Conservation (phyloP, 495 filamentous ascomycete species). For the Chaetomidium leptoderma region DNA sequence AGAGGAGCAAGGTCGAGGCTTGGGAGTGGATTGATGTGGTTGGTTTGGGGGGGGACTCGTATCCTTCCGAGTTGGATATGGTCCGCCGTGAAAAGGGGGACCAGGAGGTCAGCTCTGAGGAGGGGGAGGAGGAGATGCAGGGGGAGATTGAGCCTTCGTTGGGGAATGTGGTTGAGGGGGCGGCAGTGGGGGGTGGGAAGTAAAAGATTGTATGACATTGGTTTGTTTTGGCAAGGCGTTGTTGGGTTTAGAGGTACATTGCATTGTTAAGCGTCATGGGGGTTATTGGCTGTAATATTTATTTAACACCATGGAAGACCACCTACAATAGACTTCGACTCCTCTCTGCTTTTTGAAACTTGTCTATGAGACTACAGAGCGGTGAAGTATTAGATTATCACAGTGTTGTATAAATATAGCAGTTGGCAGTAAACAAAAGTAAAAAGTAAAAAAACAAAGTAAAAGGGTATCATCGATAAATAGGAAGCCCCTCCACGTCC, state of each 20-base stretch:
- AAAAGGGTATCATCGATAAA: constrained; percentile 18
- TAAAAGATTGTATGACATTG: neutral
- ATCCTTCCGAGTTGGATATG: constrained; percentile 24
- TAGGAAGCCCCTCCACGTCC: constrained; percentile 21
- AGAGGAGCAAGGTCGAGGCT: constrained; percentile 20
- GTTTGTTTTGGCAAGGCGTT: neutral
- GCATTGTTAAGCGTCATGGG: neutral
- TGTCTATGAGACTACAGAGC: no score
- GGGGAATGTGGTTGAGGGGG: constrained; percentile 5
- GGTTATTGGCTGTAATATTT: no score
- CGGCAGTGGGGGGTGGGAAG: neutral
- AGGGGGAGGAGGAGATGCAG: constrained; percentile 39
- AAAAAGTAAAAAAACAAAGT: neutral
- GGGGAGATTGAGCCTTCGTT: constrained; percentile 40
- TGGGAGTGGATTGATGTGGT: constrained; percentile 44
- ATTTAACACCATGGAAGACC: no score
- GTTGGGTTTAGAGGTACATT: neutral
- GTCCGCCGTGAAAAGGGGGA: neutral
- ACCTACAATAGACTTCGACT: no score
- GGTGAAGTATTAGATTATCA: no score
- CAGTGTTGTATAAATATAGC: no score
- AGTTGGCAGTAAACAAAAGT: no score
- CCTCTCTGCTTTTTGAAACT: no score
- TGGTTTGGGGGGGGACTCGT: constrained; percentile 35
- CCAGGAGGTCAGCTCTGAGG: constrained; percentile 23